phyloP scores from a whole-genome alignment of 202 grass and related monocot species.

The Saccharum hybrid region DNA sequence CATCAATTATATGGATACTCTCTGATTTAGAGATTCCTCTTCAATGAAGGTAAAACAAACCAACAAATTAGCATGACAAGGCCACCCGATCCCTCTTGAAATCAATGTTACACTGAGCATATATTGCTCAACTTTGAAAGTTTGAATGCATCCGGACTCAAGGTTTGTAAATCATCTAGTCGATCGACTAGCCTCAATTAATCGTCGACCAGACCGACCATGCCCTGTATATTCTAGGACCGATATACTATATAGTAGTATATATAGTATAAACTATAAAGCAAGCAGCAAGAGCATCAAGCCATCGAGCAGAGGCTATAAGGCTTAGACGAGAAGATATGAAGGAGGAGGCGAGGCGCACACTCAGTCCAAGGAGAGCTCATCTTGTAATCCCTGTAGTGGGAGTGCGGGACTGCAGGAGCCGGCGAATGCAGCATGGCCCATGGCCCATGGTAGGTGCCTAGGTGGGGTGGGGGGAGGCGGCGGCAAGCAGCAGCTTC shows the following conservation, averaged over 20 bases:
- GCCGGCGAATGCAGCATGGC: not conserved
- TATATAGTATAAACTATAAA: not conserved
- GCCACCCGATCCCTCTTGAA: constrained; percentile 6
- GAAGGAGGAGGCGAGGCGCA: not conserved
- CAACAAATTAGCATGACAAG: constrained; percentile 17
- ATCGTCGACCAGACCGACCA: not conserved
- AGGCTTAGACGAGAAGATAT: not conserved
- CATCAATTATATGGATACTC: not conserved
- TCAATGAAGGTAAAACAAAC: constrained; percentile 5
- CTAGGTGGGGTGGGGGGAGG: not conserved
- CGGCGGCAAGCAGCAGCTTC: not conserved
- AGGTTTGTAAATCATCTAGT: not conserved
- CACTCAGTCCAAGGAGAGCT: not conserved
- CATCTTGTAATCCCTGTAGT: not conserved
- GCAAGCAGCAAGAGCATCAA: not conserved
- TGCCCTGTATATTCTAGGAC: no score
- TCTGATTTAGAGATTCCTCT: not conserved
- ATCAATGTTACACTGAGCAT: not conserved
- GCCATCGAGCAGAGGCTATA: not conserved
- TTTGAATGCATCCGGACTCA: not conserved
- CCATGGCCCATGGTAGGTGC: not conserved
- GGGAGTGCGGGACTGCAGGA: not conserved
- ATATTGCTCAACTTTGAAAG: constrained; percentile 2
- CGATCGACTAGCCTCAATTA: not conserved
- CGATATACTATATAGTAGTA: not conserved